Evolutionary conservation across 2,329 filamentous ascomycete species (phyloP), one percentile per base, ranked within the genome.

Genomic region (Scedosporium dehoogii): DNA sequence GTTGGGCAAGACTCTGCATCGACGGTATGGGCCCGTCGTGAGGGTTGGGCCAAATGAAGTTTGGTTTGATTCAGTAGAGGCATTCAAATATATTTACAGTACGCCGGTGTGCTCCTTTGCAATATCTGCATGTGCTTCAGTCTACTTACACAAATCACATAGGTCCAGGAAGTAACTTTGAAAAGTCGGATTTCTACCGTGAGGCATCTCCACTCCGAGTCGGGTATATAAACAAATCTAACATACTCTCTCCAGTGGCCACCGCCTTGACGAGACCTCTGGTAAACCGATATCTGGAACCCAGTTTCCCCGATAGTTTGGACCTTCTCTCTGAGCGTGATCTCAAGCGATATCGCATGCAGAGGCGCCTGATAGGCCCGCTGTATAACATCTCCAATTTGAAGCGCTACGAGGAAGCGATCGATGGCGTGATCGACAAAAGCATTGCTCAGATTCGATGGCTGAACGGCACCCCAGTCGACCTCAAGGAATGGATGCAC

Each of bases 401-500:
- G 3, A 66, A 70, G 14, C 77, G 74, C 56, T 75, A 78, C 51
- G 78, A 79, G 61, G 57, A 64, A 0, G 73, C 73, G 0, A 69
- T 82, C 5, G 76, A 81, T 29, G 64, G 64, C 0, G 78, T 80
- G 1, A 65, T 82, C 6, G 63, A 68, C 3, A 67, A 68, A 0
- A 73, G 70, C 1, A 64, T 80, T 1, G 63, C 70, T 2, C 74
- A 73, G 27, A 65, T 83, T 0, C 69, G 67, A 3, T 62, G 63
- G 0, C 67, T 81, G 1, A 56, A 73, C 0, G 78, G 78, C 0
- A 66, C 68, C 1, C 72, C 76, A 29, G 67, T 83, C 3, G 78
- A 82, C 62, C 67, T 83, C 18, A 79, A 78, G 59, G 77, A 81
- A 61, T 83, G 81, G 81, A 83, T 83, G 80, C 81, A 83, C 69